A percentile compares a stretch with the other conserved stretches of the same genome.
Evolutionary conservation across 2,329 filamentous ascomycete genomes (phyloP).

Genomic region (Fusarium haematococcum): DNA sequence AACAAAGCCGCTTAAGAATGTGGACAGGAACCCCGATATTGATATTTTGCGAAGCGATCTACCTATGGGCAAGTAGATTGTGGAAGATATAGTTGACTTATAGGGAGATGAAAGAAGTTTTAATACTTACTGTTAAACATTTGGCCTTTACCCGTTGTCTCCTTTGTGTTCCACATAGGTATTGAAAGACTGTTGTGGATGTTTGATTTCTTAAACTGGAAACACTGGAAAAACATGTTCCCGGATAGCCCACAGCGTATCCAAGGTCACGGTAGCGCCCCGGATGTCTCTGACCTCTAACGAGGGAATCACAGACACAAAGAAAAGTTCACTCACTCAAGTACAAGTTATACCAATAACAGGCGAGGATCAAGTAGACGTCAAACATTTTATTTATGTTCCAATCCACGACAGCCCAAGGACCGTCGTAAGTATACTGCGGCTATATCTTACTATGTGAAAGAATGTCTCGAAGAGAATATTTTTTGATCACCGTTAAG

Average conservation of each 20-base stretch:
- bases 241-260: not conserved
- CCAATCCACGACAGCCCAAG: constrained; percentile 23
- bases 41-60: constrained; percentile 6
- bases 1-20: constrained; percentile 1
- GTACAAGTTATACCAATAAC: not conserved
- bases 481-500: not conserved
- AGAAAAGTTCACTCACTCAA: not conserved
- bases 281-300: not conserved
- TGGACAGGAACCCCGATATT: constrained; percentile 6
- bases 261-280: not conserved
- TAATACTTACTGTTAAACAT: not conserved
- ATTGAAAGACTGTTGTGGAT: not conserved
- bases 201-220: not conserved
- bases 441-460: constrained; percentile 32
- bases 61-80: not conserved
- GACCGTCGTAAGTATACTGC: constrained; percentile 2
- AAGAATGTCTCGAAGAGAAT: constrained; percentile 33
- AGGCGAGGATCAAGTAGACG: not conserved
- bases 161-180: not conserved
- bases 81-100: not conserved
- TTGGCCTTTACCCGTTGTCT: not conserved
- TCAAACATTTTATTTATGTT: not conserved
- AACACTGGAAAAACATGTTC: not conserved
- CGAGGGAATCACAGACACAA: not conserved
- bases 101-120: not conserved